Evolutionary conservation across 2,329 filamentous ascomycete species (phyloP).

Genomic region (Epichloe coenophiala): DNA sequence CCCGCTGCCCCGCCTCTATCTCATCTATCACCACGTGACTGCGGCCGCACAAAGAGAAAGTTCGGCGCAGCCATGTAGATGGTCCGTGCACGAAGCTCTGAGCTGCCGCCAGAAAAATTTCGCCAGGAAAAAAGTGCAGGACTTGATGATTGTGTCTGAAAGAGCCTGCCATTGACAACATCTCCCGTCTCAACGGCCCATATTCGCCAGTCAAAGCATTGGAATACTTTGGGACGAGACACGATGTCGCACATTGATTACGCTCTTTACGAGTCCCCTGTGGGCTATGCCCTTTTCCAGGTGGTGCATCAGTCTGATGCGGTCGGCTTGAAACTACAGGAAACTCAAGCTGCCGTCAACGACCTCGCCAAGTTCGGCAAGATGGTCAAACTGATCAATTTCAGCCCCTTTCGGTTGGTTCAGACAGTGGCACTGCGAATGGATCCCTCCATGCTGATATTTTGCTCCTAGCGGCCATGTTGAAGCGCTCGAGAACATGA

Average conservation of each 20-base stretch:
- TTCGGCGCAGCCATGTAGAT: conserved; percentile 1
- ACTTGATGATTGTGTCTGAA: too few relatives aligned
- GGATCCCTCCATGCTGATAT: conserved; percentile 9
- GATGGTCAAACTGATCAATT: conserved; percentile 86
- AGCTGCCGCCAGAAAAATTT: conserved; percentile 13
- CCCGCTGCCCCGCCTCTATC: conserved; percentile 3
- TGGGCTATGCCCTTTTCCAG: conserved; percentile 96
- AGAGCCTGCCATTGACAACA: neutral
- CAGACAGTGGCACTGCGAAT: neutral
- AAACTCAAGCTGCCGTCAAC: conserved; percentile 75
- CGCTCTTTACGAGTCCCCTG: conserved; percentile 81
- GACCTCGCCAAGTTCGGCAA: conserved; percentile 92
- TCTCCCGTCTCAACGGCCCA: conserved; percentile 8
- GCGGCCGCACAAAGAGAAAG: conserved; percentile 4
- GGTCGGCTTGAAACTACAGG: conserved; percentile 81
- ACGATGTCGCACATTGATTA: conserved; percentile 65
- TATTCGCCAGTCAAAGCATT: conserved; percentile 7
- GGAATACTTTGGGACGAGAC: conserved; percentile 15
- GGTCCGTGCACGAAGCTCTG: conserved; percentile 10
- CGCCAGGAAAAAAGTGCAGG: conserved; percentile 5
- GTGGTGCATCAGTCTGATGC: conserved; percentile 81
- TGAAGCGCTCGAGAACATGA: conserved; percentile 88
- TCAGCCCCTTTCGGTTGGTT: conserved; percentile 80
- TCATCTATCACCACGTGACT: conserved; percentile 10
- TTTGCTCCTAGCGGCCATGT: conserved; percentile 30